Conservation (phyloP, 306 rosid species). For the Dryas drummondii region DNA sequence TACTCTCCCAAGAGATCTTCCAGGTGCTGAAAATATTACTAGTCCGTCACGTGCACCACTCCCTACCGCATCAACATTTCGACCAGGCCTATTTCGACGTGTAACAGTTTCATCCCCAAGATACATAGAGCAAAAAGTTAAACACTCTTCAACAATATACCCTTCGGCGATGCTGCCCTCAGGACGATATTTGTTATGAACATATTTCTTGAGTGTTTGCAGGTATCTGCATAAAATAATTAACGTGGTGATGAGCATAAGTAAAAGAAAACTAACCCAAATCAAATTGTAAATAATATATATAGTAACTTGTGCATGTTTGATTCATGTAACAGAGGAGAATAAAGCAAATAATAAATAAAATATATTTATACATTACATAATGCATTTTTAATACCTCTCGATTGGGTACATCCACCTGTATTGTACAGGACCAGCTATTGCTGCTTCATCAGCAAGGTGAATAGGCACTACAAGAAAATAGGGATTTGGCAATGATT, state of each 20-base stretch:
- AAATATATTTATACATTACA: no score
- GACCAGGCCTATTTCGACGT: not conserved
- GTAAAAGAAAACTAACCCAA: not conserved
- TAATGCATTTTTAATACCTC: not conserved
- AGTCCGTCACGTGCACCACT: not conserved
- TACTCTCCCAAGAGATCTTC: no score
- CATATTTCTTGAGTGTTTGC: not conserved
- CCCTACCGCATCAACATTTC: not conserved
- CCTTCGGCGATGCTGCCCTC: not conserved
- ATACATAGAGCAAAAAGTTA: not conserved
- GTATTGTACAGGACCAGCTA: not conserved
- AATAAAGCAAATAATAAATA: no score
- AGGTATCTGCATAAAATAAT: not conserved
- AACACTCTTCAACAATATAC: not conserved
- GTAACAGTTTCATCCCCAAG: not conserved
- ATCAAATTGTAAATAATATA: no score
- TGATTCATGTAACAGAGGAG: no score
- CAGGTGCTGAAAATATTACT: not conserved
- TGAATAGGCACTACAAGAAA: not conserved
- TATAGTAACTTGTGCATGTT: no score
- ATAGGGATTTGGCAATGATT: no score
- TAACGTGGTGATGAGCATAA: not conserved
- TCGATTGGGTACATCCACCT: slow-evolving; percentile 6
- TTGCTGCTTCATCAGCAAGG: not conserved
- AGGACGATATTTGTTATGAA: not conserved